Base-by-base conservation (phyloP, 768 basidiomycete species). In the Mycena floridula region DNA sequence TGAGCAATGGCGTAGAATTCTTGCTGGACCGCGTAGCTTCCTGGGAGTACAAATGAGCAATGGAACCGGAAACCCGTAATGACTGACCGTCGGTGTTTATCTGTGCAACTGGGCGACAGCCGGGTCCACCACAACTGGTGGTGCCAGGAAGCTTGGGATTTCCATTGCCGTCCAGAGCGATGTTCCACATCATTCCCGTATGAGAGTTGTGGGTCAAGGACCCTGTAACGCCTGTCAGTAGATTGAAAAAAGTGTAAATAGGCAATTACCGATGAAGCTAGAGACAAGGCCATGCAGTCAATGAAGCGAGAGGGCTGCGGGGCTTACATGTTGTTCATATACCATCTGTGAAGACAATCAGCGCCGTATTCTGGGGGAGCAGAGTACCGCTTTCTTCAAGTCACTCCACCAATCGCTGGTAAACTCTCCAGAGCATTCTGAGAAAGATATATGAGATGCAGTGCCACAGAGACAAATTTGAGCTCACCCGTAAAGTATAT, bases 381-480 rank as follows among this genome's bases (percentile, higher is more conserved):
- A 28, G 32, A n/a, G 22, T 27, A n/a, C 43, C 12, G 7, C 23
- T 16, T 22, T 84, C 72, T 88, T 88, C 60, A 88, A 80, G 52
- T 88, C 84, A 39, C 64, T 66, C 86, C 86, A 89, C 85, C 85
- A 89, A 55, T 87, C 82, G 7, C 74, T 73, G 12, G 82, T 81
- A 44, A 74, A 59, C 0, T 72, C 77, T 5, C 86, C 85, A 1
- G 76, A 61, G 54, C 87, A 88, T 59, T 89, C 85, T 35, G 18
- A 35, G 32, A 18, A 35, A 18, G 15, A 7, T 3, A 15, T 7
- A 35, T 35, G 3, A n/a, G 13, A 35, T 7, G 32, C 15, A 35
- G 7, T 7, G 32, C 32, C 4, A 13, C 32, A 35, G 18, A 35
- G 32, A 35, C 4, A 35, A n/a, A n/a, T 9, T 30, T 35, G 18